phyloP scores from a whole-genome alignment of 2,329 filamentous ascomycete genomes.

The Cladosporium sp. region DNA sequence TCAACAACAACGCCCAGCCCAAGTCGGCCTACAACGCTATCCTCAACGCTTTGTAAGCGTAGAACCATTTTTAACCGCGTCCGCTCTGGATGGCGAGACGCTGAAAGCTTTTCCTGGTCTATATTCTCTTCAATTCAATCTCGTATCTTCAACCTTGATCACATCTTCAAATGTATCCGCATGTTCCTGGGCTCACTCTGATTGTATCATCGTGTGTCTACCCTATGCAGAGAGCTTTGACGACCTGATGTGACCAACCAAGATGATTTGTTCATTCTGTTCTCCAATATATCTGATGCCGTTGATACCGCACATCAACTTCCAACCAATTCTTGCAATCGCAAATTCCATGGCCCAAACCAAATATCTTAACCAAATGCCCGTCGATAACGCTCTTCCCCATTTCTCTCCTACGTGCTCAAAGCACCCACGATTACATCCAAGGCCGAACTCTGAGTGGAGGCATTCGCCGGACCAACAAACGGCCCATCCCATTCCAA shows the following conservation, averaged over 20 bases:
- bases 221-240: background rate
- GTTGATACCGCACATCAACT: background rate
- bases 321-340: background rate
- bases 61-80: background rate
- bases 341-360: background rate
- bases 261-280: background rate
- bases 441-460: slow-evolving; percentile 37
- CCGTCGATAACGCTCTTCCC: background rate
- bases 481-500: slow-evolving; percentile 68
- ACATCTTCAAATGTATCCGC: background rate
- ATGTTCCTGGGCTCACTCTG: background rate
- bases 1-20: slow-evolving; percentile 44
- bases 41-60: slow-evolving; percentile 23
- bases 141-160: background rate
- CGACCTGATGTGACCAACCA: background rate
- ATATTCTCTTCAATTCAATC: background rate
- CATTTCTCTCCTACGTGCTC: background rate
- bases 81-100: background rate
- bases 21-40: slow-evolving; percentile 46
- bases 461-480: slow-evolving; percentile 32
- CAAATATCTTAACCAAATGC: background rate
- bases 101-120: background rate
- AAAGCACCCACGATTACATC: slow-evolving; percentile 38
- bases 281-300: background rate
- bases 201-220: background rate